Conservation (phyloP, 1,284 basidiomycete genomes). For the Trichosporon faecale region DNA sequence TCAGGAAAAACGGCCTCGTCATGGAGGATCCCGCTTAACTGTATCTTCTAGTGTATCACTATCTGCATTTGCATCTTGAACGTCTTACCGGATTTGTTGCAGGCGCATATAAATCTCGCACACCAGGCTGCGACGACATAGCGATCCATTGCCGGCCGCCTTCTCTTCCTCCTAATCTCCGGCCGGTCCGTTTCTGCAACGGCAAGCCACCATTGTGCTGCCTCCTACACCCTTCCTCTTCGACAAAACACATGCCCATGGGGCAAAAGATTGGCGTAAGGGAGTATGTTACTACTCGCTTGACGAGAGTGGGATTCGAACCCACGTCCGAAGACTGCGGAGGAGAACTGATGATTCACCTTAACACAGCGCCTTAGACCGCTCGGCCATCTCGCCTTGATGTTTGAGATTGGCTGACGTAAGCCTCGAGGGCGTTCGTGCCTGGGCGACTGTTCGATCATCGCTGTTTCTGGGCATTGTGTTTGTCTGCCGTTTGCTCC, state of each 20-base stretch:
- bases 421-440: background rate
- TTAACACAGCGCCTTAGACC: constrained; percentile 25
- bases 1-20: constrained; percentile 33
- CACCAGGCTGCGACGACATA: too few species aligned
- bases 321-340: background rate
- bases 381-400: constrained; percentile 19
- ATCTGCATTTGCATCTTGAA: constrained; percentile 11
- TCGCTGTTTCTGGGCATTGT: background rate
- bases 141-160: too few species aligned
- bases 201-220: background rate
- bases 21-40: constrained; percentile 26
- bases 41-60: constrained; percentile 1
- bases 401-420: background rate
- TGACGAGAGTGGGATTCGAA: background rate
- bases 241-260: background rate
- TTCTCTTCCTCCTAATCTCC: too few species aligned
- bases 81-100: too few species aligned
- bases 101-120: too few species aligned
- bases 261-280: background rate
- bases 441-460: background rate
- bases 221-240: background rate
- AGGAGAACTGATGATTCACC: constrained; percentile 4
- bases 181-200: too few species aligned
- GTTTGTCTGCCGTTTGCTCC: too few species aligned
- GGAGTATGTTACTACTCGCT: background rate